phyloP scores from a whole-genome alignment of 2,329 filamentous ascomycete species.

The Neurospora sp. region DNA sequence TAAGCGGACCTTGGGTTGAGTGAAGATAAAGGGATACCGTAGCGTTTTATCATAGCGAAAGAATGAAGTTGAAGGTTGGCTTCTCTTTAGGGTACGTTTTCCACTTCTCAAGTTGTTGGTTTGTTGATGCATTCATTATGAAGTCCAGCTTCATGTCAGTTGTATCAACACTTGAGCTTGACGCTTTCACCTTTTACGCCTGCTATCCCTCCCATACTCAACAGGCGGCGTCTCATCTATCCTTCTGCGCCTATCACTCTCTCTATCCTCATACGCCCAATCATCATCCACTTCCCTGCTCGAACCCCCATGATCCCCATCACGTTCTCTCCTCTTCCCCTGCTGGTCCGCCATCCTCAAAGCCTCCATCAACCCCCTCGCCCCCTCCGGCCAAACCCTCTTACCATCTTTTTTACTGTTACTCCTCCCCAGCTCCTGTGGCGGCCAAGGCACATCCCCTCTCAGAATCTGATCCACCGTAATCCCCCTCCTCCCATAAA shows the following conservation, averaged over 20 bases:
- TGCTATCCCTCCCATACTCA: neutral
- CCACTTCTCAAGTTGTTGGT: neutral
- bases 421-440: too few relatives aligned
- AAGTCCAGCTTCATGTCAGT: neutral
- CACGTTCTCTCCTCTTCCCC: neutral
- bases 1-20: neutral
- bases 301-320: neutral
- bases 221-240: neutral
- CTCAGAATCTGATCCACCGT: constrained; percentile 4
- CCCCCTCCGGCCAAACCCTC: constrained; percentile 8
- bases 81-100: neutral
- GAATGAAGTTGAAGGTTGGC: neutral
- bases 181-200: neutral
- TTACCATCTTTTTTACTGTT: neutral
- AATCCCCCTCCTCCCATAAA: constrained; percentile 39
- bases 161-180: neutral
- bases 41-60: neutral
- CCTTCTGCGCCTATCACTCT: neutral
- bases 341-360: constrained; percentile 14
- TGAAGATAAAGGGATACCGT: neutral
- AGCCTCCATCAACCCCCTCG: constrained; percentile 15
- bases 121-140: neutral
- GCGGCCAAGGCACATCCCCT: neutral
- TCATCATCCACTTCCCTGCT: neutral
- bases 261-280: neutral